Percentiles rank a stretch among this genome's conserved stretches.
phyloP scores from a whole-genome alignment of 2,329 filamentous ascomycete species.

The Camptophora hylomeconis region DNA sequence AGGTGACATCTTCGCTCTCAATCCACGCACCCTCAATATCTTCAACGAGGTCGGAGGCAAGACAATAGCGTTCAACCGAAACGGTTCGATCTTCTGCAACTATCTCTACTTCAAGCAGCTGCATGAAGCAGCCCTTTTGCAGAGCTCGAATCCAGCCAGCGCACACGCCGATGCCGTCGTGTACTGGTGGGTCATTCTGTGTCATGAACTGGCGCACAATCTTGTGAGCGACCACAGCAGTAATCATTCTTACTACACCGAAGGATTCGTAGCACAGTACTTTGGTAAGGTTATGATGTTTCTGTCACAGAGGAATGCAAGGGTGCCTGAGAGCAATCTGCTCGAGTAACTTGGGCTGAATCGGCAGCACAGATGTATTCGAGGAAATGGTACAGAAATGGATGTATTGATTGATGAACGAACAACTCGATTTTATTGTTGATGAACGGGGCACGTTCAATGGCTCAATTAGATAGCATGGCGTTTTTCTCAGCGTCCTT shows the following conservation, averaged over 20 bases:
- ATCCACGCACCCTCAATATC: conserved; percentile 59
- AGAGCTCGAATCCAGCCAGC: conserved; percentile 21
- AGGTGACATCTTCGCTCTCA: conserved; percentile 58
- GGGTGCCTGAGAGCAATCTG: too few relatives aligned
- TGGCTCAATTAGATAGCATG: too few relatives aligned
- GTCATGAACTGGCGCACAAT: conserved; percentile 93
- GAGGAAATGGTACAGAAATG: too few relatives aligned
- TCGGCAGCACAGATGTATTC: too few relatives aligned
- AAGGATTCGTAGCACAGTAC: conserved; percentile 18
- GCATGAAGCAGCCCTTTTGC: conserved; percentile 44
- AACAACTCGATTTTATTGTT: too few relatives aligned
- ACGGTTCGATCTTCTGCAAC: conserved; percentile 87
- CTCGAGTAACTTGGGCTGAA: too few relatives aligned
- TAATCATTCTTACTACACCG: conserved; percentile 69
- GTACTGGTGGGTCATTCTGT: conserved; percentile 94
- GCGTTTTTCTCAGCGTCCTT: too few relatives aligned
- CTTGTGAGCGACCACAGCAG: conserved; percentile 65
- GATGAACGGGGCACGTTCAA: too few relatives aligned
- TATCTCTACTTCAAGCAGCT: conserved; percentile 73
- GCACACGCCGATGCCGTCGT: conserved; percentile 56
- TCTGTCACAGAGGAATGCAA: too few relatives aligned
- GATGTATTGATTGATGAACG: too few relatives aligned
- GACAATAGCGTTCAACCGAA: conserved; percentile 85
- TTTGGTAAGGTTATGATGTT: conserved; percentile 15
- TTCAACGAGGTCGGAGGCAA: conserved; percentile 69